These are phyloP conservation scores for Podospora fimiseda DNA, from an alignment of 495 filamentous ascomycete genomes.

Conservation along the genomic window DNA sequence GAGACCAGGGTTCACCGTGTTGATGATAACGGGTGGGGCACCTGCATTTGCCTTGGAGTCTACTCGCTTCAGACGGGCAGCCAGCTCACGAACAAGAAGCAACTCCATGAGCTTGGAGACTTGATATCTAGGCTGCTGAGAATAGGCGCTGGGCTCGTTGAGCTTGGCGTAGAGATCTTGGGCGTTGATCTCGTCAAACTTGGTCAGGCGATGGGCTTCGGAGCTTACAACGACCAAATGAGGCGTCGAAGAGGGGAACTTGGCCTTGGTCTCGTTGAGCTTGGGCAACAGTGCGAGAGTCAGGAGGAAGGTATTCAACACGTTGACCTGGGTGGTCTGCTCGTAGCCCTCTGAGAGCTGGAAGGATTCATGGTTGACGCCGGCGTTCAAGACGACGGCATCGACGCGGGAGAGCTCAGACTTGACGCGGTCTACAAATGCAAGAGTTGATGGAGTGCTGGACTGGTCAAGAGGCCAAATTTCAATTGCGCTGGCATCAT, in stretches of 20 bases:
- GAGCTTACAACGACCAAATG: background rate
- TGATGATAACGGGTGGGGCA: background rate
- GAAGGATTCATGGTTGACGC: slow-evolving; percentile 30
- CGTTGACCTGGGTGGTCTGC: slow-evolving; percentile 40
- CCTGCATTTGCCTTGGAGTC: background rate
- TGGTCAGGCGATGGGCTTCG: background rate
- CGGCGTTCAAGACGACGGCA: slow-evolving; percentile 50
- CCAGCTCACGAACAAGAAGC: background rate
- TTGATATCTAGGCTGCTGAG: background rate
- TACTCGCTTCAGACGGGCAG: background rate
- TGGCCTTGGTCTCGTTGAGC: slow-evolving; percentile 28
- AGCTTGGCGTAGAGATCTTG: background rate
- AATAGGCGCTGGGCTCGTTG: too few species aligned
- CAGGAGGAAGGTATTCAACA: slow-evolving; percentile 44
- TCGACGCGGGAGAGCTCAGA: slow-evolving; percentile 37
- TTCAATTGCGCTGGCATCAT: slow-evolving; percentile 26
- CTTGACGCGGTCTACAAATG: slow-evolving; percentile 36
- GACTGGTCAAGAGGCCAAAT: slow-evolving; percentile 52
- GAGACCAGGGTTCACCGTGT: background rate
- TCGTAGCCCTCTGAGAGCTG: slow-evolving; percentile 42
- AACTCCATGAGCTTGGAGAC: background rate
- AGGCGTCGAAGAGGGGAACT: background rate
- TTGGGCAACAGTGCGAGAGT: slow-evolving; percentile 44
- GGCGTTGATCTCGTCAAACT: background rate
- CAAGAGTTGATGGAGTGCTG: slow-evolving; percentile 39